Conservation (phyloP, 768 basidiomycete species). For the Lentinula lateritia region DNA sequence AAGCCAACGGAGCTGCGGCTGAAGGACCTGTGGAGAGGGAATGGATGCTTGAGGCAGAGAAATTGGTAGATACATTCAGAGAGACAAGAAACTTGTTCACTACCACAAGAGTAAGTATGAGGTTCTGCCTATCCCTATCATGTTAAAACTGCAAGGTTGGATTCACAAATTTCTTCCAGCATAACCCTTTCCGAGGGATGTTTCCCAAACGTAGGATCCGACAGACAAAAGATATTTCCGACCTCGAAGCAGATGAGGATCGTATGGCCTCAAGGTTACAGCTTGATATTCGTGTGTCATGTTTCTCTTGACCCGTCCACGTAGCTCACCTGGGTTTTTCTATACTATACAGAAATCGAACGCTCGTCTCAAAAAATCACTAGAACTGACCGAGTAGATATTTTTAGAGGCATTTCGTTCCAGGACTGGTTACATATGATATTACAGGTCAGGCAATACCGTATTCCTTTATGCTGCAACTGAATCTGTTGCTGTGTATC, state of each 20-base stretch:
- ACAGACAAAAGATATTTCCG: constrained; percentile 23
- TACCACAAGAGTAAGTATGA: constrained; percentile 61
- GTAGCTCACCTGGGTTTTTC: not conserved
- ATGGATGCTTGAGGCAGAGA: constrained; percentile 84
- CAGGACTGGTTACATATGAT: constrained; percentile 83
- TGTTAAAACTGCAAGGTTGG: no score
- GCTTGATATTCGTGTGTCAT: constrained; percentile 59
- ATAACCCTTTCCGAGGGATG: constrained; percentile 64
- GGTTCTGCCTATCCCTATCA: not conserved
- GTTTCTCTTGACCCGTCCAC: not conserved
- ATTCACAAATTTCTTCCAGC: constrained; percentile 17
- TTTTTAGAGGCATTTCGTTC: constrained; percentile 78
- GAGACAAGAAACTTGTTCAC: constrained; percentile 83
- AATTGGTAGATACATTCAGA: constrained; percentile 82
- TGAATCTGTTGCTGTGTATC: not conserved
- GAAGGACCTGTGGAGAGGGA: constrained; percentile 34
- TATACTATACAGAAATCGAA: constrained; percentile 44
- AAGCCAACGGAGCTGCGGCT: not conserved
- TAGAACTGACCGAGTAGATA: constrained; percentile 44
- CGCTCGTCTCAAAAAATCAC: constrained; percentile 43
- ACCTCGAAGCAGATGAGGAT: constrained; percentile 56
- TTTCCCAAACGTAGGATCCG: constrained; percentile 42
- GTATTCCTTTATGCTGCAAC: not conserved
- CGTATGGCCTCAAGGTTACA: constrained; percentile 74
- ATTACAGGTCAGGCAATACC: constrained; percentile 59